Evolutionary conservation across 1,284 basidiomycete genomes (phyloP), one percentile per base, ranked within the genome.

Genomic region (Laetiporus sulphureus): DNA sequence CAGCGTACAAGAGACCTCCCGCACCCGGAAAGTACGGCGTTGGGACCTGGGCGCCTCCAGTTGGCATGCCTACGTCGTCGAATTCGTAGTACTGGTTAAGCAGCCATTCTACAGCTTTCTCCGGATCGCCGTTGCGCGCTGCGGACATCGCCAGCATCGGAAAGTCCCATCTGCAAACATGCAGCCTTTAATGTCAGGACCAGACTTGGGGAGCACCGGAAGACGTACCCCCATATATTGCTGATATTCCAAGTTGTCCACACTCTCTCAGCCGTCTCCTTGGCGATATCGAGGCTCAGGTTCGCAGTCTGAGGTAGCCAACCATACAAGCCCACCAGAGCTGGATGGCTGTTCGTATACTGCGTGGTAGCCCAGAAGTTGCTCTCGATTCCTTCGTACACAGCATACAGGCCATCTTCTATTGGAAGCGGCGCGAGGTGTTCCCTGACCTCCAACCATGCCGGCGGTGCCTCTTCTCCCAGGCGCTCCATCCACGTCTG

Each of bases 101-200:
- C 10, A 79, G 61, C 72, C 72, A 80, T 15, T 74, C 69, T 5
- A 80, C 54, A 0, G 76, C 77, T 48, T 69, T 60, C 32, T 69
- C 66, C 4, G 65, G 54, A 22, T 75, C 63, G 5, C 70, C 70
- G 42, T 71, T 71, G 2, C 76, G 66, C 15, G 76, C 76, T 12
- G 76, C 75, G 2, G 73, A 75, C 72, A 80, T 76, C 0, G 76
- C 76, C 2, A 79, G 68, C 71, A 79, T 72, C 0, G 75, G 73
- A 49, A 78, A 78, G 56, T 79, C 77, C 77, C 76, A 79, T 32
- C 75, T 75, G 44, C 22, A 5, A 18, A 22, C 21, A 15, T 25
- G 27, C 18, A 5, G 5, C 33, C 7, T 42, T 15, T 38, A 11
- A 18, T n/a, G 16, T 10, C 20, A 18, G 15, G 7, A 13, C n/a